Conservation (phyloP, 805 yeast genomes). For the Candida gorgasii region DNA sequence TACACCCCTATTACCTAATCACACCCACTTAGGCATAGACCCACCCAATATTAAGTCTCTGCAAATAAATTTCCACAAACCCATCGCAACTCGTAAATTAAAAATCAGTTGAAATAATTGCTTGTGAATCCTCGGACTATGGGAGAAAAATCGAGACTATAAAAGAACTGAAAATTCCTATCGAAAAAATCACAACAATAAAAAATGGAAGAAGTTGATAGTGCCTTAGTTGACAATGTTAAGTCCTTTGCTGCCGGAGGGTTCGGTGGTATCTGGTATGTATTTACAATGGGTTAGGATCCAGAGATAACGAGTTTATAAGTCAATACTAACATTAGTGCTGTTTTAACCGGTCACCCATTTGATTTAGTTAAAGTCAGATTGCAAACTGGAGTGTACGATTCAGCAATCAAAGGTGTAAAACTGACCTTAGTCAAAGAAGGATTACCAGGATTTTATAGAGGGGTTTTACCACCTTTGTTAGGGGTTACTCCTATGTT, state of each 20-base stretch:
- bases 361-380: conserved; percentile 92
- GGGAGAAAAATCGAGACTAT: conserved; percentile 1
- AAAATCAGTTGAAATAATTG: conserved; percentile 8
- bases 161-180: conserved; percentile 2
- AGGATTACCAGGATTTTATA: conserved; percentile 79
- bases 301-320: too few species aligned
- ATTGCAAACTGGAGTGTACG: conserved; percentile 78
- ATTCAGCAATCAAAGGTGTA: conserved; percentile 66
- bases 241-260: conserved; percentile 93
- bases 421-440: conserved; percentile 67
- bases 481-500: conserved; percentile 98
- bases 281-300: too few species aligned
- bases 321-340: conserved; percentile 43
- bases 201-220: conserved; percentile 45
- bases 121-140: conserved; percentile 8
- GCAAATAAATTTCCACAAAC: neutral
- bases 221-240: conserved; percentile 66
- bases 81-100: conserved; percentile 4
- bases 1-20: neutral
- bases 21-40: neutral
- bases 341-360: conserved; percentile 95
- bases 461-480: conserved; percentile 93
- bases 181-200: neutral
- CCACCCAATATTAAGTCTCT: neutral
- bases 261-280: conserved; percentile 78